Evolutionary conservation across 805 yeast genomes (phyloP).

Genomic region (Pichia pseudocactophila): DNA sequence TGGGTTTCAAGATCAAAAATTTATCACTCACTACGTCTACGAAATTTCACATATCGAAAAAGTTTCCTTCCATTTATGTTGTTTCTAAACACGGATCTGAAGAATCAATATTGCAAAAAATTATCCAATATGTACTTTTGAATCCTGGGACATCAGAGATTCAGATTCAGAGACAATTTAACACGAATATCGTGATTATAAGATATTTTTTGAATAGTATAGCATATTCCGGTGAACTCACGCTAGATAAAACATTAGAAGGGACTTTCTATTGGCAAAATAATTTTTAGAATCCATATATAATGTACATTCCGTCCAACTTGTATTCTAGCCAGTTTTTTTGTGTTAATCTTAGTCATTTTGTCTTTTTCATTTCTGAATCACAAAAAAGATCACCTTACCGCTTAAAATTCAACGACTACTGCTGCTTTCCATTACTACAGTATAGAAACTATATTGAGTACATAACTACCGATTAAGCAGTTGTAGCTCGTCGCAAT

Average conservation of each 20-base stretch:
- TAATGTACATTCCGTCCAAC: not conserved
- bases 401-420: too few species aligned
- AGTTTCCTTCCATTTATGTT: slow-evolving; percentile 13
- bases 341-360: too few species aligned
- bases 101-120: slow-evolving; percentile 19
- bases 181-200: slow-evolving; percentile 24
- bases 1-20: slow-evolving; percentile 9
- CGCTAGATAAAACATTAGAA: slow-evolving; percentile 22
- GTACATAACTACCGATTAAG: too few species aligned
- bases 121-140: slow-evolving; percentile 13
- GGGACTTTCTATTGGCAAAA: slow-evolving; percentile 26
- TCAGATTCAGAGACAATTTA: slow-evolving; percentile 23
- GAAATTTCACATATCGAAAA: not conserved
- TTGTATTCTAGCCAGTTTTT: too few species aligned
- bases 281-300: slow-evolving; percentile 11
- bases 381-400: too few species aligned
- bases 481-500: too few species aligned
- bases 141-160: slow-evolving; percentile 22
- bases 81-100: slow-evolving; percentile 20
- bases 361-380: too few species aligned
- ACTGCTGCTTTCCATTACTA: too few species aligned
- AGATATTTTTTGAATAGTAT: slow-evolving; percentile 21
- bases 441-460: too few species aligned
- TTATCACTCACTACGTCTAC: not conserved
- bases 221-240: slow-evolving; percentile 19